Evolutionary conservation across 768 basidiomycete genomes (phyloP).

Genomic region (Kwoniella newhampshirensis): DNA sequence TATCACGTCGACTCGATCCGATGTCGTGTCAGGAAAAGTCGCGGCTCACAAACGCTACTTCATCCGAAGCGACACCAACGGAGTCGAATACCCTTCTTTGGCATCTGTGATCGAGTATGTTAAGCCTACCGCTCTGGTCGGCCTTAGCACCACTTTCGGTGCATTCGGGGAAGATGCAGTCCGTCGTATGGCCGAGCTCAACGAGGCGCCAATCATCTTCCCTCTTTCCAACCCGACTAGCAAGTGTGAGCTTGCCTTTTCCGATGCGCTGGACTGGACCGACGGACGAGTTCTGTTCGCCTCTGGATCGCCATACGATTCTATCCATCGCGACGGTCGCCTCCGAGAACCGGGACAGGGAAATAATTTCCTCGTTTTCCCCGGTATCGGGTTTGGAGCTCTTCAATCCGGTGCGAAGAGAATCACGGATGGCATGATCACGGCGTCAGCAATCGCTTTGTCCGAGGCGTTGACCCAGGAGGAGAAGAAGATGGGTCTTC

Average conservation of each 20-base stretch:
- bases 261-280: conserved; percentile 56
- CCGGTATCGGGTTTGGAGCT: conserved; percentile 60
- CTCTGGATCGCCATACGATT: conserved; percentile 80
- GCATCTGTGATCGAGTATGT: conserved; percentile 76
- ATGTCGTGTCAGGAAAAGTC: conserved; percentile 57
- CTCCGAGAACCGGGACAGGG: conserved; percentile 79
- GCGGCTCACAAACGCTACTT: conserved; percentile 87
- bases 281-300: conserved; percentile 70
- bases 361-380: conserved; percentile 89
- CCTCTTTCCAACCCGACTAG: conserved; percentile 78
- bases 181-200: conserved; percentile 72
- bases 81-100: conserved; percentile 71
- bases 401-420: conserved; percentile 61
- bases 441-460: conserved; percentile 78
- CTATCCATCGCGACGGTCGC: conserved; percentile 61
- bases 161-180: conserved; percentile 75
- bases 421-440: conserved; percentile 85
- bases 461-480: conserved; percentile 69
- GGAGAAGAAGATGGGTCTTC: conserved; percentile 65
- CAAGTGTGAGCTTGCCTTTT: conserved; percentile 51
- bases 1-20: conserved; percentile 71
- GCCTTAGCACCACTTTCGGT: conserved; percentile 79
- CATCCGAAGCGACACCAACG: conserved; percentile 74
- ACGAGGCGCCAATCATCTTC: conserved; percentile 78
- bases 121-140: conserved; percentile 83